Percentiles rank a stretch among this genome's conserved stretches.
Evolutionary conservation across 2,329 filamentous ascomycete genomes (phyloP).

Genomic region (Colletotrichum sp.): DNA sequence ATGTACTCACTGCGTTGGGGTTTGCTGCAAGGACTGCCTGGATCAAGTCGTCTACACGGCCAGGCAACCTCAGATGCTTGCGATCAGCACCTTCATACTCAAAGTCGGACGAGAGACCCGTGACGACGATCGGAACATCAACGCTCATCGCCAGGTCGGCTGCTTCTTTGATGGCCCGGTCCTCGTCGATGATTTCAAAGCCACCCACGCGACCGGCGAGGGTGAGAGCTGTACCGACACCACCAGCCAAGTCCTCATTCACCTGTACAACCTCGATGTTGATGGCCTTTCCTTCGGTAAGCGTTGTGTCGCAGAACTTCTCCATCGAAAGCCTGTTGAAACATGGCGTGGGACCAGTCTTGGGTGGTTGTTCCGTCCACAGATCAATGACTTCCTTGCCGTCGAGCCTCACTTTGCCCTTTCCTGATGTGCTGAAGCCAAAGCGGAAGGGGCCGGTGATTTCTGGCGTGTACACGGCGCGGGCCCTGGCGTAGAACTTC

Average conservation of each 20-base stretch:
- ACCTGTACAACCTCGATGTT: conserved; percentile 15
- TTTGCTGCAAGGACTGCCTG: conserved; percentile 69
- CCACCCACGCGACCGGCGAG: conserved; percentile 57
- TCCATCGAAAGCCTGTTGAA: conserved; percentile 23
- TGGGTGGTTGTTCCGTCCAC: conserved; percentile 17
- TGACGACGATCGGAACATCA: conserved; percentile 77
- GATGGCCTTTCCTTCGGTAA: background rate
- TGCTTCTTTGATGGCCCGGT: conserved; percentile 68
- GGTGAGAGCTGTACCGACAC: conserved; percentile 25
- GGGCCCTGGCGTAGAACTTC: conserved; percentile 17
- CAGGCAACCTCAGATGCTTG: conserved; percentile 78
- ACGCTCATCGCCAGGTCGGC: conserved; percentile 71
- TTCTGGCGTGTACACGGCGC: conserved; percentile 6
- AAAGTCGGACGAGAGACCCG: conserved; percentile 81
- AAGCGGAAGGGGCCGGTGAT: conserved; percentile 6
- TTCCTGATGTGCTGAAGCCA: conserved; percentile 24
- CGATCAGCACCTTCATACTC: conserved; percentile 82
- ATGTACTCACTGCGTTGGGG: conserved; percentile 60
- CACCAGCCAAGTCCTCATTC: conserved; percentile 25
- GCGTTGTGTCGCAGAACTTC: background rate
- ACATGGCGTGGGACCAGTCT: conserved; percentile 18
- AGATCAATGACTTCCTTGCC: conserved; percentile 29
- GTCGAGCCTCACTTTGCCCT: conserved; percentile 29
- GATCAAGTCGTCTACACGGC: conserved; percentile 73
- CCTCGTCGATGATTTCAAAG: conserved; percentile 59